Evolutionary conservation across 805 yeast species (phyloP).

Genomic region (Saccharomycopsis javanensis): DNA sequence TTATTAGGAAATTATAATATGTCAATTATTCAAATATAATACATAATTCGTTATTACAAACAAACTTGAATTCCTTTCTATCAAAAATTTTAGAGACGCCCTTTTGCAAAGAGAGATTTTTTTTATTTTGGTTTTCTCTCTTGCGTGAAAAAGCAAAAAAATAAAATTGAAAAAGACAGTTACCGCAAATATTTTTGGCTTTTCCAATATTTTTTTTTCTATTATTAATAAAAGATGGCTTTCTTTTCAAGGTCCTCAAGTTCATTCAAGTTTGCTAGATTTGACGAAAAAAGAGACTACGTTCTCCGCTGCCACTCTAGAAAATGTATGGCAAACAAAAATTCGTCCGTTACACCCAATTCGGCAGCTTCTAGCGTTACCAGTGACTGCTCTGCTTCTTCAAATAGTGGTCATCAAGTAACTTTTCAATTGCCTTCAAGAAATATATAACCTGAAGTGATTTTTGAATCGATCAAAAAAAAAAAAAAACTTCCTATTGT

Average conservation of each 20-base stretch:
- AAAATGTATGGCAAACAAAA: not conserved
- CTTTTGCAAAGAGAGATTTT: not conserved
- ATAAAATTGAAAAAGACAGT: not conserved
- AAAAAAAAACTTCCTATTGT: too few species aligned
- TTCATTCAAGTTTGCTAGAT: slow-evolving; percentile 15
- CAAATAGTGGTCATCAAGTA: slow-evolving; percentile 3
- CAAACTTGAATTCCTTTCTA: not conserved
- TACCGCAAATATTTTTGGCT: too few species aligned
- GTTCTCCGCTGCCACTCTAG: slow-evolving; percentile 11
- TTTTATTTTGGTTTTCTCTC: not conserved
- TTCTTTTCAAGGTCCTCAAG: slow-evolving; percentile 4
- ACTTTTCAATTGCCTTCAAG: slow-evolving; percentile 16
- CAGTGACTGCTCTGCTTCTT: slow-evolving; percentile 10
- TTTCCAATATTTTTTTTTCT: too few species aligned
- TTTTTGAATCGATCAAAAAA: too few species aligned
- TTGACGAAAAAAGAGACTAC: slow-evolving; percentile 19
- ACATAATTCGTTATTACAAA: not conserved
- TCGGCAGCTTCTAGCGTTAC: slow-evolving; percentile 11
- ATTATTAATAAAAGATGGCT: slow-evolving; percentile 15
- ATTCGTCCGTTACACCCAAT: not conserved
- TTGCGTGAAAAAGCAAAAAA: not conserved
- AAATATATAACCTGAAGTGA: not conserved
- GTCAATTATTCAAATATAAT: not conserved
- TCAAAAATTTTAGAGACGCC: not conserved
- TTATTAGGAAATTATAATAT: too few species aligned